Conservation (phyloP, 2,329 filamentous ascomycete genomes). For the Leptographium lundbergii region DNA sequence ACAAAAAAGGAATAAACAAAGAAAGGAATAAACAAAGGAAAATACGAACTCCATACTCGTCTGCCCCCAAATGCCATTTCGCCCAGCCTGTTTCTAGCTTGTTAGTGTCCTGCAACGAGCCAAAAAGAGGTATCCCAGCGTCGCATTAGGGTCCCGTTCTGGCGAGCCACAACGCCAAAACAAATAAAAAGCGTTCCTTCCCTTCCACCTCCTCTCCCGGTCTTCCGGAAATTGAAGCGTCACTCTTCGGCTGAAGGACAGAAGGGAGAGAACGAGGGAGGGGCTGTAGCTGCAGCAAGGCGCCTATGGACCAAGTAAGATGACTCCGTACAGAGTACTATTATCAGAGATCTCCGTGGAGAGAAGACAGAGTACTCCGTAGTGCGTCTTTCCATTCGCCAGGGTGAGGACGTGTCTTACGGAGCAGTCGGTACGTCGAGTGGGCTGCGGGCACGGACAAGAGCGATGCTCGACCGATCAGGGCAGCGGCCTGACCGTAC, state of each 20-base stretch:
- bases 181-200: neutral
- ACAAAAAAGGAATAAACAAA: too few relatives aligned
- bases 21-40: too few relatives aligned
- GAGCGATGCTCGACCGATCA: too few relatives aligned
- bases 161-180: neutral
- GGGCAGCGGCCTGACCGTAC: too few relatives aligned
- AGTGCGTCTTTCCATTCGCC: too few relatives aligned
- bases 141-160: neutral
- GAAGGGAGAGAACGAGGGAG: neutral
- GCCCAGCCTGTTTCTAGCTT: neutral
- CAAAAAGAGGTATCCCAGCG: constrained; percentile 1
- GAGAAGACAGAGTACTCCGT: too few relatives aligned
- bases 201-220: neutral
- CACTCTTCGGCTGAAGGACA: neutral
- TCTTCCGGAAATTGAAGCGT: neutral
- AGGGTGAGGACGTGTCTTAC: too few relatives aligned
- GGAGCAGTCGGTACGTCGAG: too few relatives aligned
- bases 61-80: neutral
- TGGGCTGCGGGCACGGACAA: too few relatives aligned
- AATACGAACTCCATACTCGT: neutral
- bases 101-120: constrained; percentile 3
- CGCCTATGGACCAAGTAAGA: neutral
- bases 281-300: too few relatives aligned
- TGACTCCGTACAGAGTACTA: neutral
- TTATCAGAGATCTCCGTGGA: too few relatives aligned